These are phyloP conservation scores for Phytophthora boehmeriae DNA, from an alignment of 352 stramenopile genomes.

Conservation along the genomic window DNA sequence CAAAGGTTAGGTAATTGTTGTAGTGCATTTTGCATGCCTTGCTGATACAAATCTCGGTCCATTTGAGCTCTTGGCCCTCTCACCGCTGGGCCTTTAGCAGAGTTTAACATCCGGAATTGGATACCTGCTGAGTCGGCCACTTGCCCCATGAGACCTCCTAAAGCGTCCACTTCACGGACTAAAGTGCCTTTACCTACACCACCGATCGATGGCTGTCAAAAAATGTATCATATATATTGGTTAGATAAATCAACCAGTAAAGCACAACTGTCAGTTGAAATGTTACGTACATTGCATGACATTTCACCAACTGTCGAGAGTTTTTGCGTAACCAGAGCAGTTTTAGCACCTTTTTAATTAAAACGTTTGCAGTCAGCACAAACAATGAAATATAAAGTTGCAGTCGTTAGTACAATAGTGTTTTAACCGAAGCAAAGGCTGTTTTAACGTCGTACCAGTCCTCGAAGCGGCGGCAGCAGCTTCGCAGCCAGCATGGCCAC, in stretches of 20 bases:
- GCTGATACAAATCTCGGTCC: slow-evolving; percentile 97
- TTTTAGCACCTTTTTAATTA: slow-evolving; percentile 93
- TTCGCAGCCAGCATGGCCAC: slow-evolving; percentile 66
- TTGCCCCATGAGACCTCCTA: slow-evolving; percentile 97
- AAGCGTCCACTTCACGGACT: slow-evolving; percentile 97
- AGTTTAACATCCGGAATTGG: slow-evolving; percentile 98
- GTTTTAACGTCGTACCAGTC: slow-evolving; percentile 35
- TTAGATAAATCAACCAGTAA: slow-evolving; percentile 13
- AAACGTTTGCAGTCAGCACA: slow-evolving; percentile 6
- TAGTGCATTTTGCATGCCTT: slow-evolving; percentile 92
- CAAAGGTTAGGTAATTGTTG: slow-evolving; percentile 85
- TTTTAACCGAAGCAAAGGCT: background rate
- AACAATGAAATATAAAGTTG: background rate
- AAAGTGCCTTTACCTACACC: slow-evolving; percentile 99
- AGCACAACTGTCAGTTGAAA: slow-evolving; percentile 2
- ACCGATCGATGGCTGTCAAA: slow-evolving; percentile 92
- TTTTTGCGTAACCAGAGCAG: slow-evolving; percentile 95
- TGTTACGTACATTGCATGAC: slow-evolving; percentile 93
- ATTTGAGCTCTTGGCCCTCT: slow-evolving; percentile 94
- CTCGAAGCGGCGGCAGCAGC: slow-evolving; percentile 56
- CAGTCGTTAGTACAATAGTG: slow-evolving; percentile 1
- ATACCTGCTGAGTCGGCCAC: slow-evolving; percentile 96
- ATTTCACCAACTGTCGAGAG: slow-evolving; percentile 97
- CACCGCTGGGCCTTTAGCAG: slow-evolving; percentile 91
- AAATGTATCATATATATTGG: slow-evolving; percentile 9